phyloP scores from a whole-genome alignment of 2,329 filamentous ascomycete species.

The Arachnomyces sp. region DNA sequence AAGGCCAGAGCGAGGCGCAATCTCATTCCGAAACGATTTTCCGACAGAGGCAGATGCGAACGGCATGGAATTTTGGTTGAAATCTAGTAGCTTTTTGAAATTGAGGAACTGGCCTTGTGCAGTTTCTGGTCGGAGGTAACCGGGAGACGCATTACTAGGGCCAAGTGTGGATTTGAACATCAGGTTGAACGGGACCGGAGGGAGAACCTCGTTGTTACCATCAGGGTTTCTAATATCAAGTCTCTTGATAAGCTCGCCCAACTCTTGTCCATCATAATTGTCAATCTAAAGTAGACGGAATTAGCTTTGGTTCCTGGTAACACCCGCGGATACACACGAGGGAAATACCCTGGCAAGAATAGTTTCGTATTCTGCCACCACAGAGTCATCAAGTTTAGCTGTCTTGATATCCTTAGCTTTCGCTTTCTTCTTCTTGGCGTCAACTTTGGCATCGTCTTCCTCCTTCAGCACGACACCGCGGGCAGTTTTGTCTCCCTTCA shows the following conservation, averaged over 20 bases:
- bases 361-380: slow-evolving; percentile 85
- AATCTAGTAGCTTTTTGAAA: slow-evolving; percentile 80
- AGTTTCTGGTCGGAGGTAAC: slow-evolving; percentile 75
- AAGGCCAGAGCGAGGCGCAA: slow-evolving; percentile 73
- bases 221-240: slow-evolving; percentile 73
- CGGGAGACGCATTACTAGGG: slow-evolving; percentile 67
- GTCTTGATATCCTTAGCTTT: slow-evolving; percentile 66
- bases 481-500: slow-evolving; percentile 88
- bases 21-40: slow-evolving; percentile 87
- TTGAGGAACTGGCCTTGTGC: slow-evolving; percentile 88
- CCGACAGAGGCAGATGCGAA: slow-evolving; percentile 85
- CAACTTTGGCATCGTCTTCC: slow-evolving; percentile 61
- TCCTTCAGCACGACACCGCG: slow-evolving; percentile 61
- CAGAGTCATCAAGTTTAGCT: slow-evolving; percentile 76
- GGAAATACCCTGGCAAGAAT: slow-evolving; percentile 59
- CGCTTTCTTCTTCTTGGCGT: slow-evolving; percentile 91
- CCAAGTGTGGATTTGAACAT: slow-evolving; percentile 88
- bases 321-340: neutral
- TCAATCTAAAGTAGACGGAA: slow-evolving; percentile 53
- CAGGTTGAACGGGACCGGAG: slow-evolving; percentile 77
- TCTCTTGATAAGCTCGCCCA: slow-evolving; percentile 72
- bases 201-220: slow-evolving; percentile 60
- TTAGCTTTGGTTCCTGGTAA: neutral
- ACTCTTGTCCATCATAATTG: slow-evolving; percentile 72
- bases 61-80: slow-evolving; percentile 77